A percentile compares a stretch with the other conserved stretches of the same genome.
phyloP scores from a whole-genome alignment of 257 asterid species.

The Avicennia marina region DNA sequence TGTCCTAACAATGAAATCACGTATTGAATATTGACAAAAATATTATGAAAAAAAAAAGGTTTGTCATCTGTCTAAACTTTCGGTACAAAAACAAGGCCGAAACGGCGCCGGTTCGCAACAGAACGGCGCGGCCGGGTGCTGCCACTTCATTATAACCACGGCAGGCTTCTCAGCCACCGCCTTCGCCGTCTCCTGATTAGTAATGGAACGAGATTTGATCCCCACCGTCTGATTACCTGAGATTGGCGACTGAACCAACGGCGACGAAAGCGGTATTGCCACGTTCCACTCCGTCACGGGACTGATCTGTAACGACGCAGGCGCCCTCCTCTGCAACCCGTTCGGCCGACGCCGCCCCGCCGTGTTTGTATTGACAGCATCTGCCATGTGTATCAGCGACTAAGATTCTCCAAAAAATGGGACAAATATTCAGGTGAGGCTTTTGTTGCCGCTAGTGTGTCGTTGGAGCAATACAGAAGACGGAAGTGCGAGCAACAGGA shows the following conservation, averaged over 20 bases:
- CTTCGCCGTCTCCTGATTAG: conserved; percentile 22
- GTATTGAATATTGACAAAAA: too few species aligned
- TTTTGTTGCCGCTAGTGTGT: too few species aligned
- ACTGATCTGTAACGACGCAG: conserved; percentile 49
- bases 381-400: too few species aligned
- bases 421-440: too few species aligned
- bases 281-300: conserved; percentile 57
- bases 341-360: conserved; percentile 34
- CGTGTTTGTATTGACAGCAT: too few species aligned
- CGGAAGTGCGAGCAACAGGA: too few species aligned
- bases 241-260: conserved; percentile 52
- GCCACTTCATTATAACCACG: conserved; percentile 49
- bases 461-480: too few species aligned
- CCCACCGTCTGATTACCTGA: conserved; percentile 32
- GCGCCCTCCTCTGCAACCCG: conserved; percentile 54
- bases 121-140: conserved; percentile 77
- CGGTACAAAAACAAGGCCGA: conserved; percentile 48
- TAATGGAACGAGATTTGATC: conserved; percentile 19
- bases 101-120: conserved; percentile 44
- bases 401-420: too few species aligned
- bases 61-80: conserved; percentile 34
- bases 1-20: too few species aligned
- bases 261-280: conserved; percentile 62
- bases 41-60: too few species aligned
- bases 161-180: conserved; percentile 20